These are phyloP conservation scores for Neocucurbitaria cava DNA, from an alignment of 2,329 filamentous ascomycete genomes.

Conservation along the genomic window DNA sequence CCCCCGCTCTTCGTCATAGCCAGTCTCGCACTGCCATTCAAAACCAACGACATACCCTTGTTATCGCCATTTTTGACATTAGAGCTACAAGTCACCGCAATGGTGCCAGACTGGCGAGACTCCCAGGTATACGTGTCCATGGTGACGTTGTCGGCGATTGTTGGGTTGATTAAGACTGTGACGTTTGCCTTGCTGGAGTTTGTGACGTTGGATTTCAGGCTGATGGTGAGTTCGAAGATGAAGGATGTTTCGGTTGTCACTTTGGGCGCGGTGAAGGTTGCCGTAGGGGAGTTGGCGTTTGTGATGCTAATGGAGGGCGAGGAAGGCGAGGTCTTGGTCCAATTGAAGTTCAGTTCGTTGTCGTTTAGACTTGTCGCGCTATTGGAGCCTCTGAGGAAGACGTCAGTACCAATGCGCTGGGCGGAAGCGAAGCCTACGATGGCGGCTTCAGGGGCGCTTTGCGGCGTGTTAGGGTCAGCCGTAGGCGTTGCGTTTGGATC, in stretches of 20 bases:
- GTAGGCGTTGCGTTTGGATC: conserved; percentile 18
- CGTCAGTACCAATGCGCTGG: conserved; percentile 38
- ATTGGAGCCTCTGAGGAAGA: conserved; percentile 40
- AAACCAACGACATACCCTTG: conserved; percentile 36
- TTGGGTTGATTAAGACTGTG: conserved; percentile 35
- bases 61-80: conserved; percentile 44
- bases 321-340: conserved; percentile 37
- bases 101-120: conserved; percentile 36
- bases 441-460: conserved; percentile 20
- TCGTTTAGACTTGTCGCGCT: conserved; percentile 26
- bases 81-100: conserved; percentile 42
- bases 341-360: conserved; percentile 39
- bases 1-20: conserved; percentile 29
- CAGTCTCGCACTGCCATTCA: conserved; percentile 31
- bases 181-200: conserved; percentile 34
- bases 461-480: conserved; percentile 4
- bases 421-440: conserved; percentile 29
- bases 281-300: conserved; percentile 25
- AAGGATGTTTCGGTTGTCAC: conserved; percentile 29
- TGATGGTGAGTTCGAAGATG: conserved; percentile 39
- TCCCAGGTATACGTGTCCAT: conserved; percentile 46
- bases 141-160: conserved; percentile 34
- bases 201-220: conserved; percentile 30
- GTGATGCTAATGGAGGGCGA: conserved; percentile 28
- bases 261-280: conserved; percentile 32